A percentile compares a stretch with the other conserved stretches of the same genome.
phyloP scores from a whole-genome alignment of 208 protist genomes.

The Acanthamoeba triangularis region DNA sequence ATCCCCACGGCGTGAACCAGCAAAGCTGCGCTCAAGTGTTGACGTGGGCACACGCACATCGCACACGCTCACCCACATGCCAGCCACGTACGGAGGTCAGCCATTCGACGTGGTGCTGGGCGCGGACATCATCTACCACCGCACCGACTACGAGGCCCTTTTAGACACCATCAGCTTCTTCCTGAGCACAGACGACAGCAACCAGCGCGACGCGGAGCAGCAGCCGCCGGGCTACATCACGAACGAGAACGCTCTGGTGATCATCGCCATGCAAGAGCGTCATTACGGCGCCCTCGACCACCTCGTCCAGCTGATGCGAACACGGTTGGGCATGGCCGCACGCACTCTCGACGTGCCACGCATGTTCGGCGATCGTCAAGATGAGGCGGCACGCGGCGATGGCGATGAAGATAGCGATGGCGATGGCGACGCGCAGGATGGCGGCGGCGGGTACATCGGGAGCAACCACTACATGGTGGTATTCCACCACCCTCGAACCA shows the following conservation, averaged over 20 bases:
- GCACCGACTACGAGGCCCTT: constrained; percentile 42
- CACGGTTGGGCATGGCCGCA: neutral
- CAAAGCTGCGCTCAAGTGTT: neutral
- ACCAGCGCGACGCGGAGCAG: neutral
- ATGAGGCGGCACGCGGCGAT: neutral
- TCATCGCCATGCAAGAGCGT: constrained; percentile 62
- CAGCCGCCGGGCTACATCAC: neutral
- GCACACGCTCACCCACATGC: neutral
- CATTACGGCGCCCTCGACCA: constrained; percentile 43
- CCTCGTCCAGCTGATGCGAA: neutral
- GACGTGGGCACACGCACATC: neutral
- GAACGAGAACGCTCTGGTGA: neutral
- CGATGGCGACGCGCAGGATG: neutral
- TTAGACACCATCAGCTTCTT: constrained; percentile 12
- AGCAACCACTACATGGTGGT: constrained; percentile 37
- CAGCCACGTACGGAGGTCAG: neutral
- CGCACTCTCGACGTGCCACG: constrained; percentile 15
- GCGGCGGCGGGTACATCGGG: neutral
- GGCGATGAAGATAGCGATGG: neutral
- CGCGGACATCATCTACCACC: constrained; percentile 51
- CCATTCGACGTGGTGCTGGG: constrained; percentile 33
- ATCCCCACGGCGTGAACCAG: neutral
- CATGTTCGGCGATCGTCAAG: constrained; percentile 16
- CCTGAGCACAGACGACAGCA: neutral
- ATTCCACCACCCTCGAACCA: neutral